Evolutionary conservation across 2,329 filamentous ascomycete genomes (phyloP), one percentile per base, ranked within the genome.

Genomic region (Nemania serpens): DNA sequence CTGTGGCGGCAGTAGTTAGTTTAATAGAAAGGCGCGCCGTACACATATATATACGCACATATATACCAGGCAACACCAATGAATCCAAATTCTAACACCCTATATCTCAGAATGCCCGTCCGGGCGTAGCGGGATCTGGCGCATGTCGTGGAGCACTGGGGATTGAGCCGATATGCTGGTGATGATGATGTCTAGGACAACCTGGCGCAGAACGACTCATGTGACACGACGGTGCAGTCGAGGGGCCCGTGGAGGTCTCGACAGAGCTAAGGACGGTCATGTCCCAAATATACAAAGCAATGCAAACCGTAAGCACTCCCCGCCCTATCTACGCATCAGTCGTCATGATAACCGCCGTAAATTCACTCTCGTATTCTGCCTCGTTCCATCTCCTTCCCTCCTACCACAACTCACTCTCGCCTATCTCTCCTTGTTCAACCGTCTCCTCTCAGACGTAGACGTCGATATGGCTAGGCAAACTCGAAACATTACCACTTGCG

Each of bases 131-230:
- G 54, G 46, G 29, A 43, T 36, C 39, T 42, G 25, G 29, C 42
- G 43, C 53, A 55, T 48, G 29, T 42, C 34, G 33, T 22, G 17
- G 22, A 45, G 20, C 42, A 22, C 18, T 12, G 2, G 20, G 18
- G 42, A 45, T 20, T 13, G 18, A 45, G 42, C 20, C 17, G 42
- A 25, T 45, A 17, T 13, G 25, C 36, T 50, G 25, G 49, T 25
- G 25, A 56, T 25, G 25, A 33, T 20, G 25, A 50, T 46, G 25
- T 25, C n/a, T 47, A 33, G 9, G 37, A 56, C n/a, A 56, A 37
- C 46, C 54, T 47, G 45, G n/a, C 34, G 22, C 29, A 34, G 43
- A 39, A 52, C 47, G 17, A 48, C 37, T 50, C 47, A 50, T 57
- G 17, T 46, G 45, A 50, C 37, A 48, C 33, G 34, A 12, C 5